Percentiles rank a stretch among this genome's conserved stretches.
Conservation (phyloP, 345 rosid species). For the Pistacia vera region DNA sequence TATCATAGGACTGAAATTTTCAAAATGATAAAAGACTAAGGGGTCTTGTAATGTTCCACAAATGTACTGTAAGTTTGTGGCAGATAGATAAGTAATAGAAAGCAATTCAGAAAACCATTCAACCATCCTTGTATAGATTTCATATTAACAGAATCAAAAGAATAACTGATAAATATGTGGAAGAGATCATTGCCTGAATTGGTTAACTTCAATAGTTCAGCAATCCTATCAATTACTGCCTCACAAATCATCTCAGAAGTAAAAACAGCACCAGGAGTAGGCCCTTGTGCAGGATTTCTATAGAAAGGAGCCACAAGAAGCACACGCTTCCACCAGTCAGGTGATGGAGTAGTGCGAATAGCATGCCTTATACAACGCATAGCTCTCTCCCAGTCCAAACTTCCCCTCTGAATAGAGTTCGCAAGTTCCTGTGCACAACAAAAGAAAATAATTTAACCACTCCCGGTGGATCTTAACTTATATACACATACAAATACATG, state of each 20-base stretch:
- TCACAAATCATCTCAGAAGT: conserved; percentile 93
- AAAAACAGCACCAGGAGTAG: conserved; percentile 96
- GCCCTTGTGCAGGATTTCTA: conserved; percentile 66
- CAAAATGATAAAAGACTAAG: not conserved
- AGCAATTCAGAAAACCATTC: conserved; percentile 5
- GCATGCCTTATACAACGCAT: conserved; percentile 95
- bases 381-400: conserved; percentile 99
- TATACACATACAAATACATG: not conserved
- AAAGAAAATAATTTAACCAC: not conserved
- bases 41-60: not conserved
- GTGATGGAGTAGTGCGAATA: conserved; percentile 95
- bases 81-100: not conserved
- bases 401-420: conserved; percentile 81
- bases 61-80: conserved; percentile 3
- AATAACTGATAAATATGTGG: conserved; percentile 2
- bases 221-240: conserved; percentile 88
- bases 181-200: conserved; percentile 74
- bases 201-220: conserved; percentile 85
- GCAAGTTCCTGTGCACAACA: conserved; percentile 79
- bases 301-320: conserved; percentile 90
- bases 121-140: not conserved
- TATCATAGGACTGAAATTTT: not conserved
- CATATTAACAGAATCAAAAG: not conserved
- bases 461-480: not conserved
- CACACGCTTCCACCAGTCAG: conserved; percentile 99